Evolutionary conservation across 768 basidiomycete species (phyloP).

Genomic region (Chalciporus piperatus): DNA sequence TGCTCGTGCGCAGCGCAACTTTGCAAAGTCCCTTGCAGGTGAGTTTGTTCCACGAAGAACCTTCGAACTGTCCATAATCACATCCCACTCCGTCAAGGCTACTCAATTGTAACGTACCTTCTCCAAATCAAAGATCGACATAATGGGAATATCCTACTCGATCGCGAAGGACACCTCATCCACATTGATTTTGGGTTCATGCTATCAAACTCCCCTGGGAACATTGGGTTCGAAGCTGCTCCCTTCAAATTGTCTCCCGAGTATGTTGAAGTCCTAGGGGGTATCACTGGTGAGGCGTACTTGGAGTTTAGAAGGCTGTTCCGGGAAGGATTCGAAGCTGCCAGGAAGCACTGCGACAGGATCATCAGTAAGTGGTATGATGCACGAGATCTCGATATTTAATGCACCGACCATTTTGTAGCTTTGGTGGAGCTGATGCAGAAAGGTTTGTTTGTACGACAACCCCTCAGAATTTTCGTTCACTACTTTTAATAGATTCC

Average conservation of each 20-base stretch:
- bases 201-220: constrained; percentile 94
- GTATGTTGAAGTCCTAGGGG: constrained; percentile 95
- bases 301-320: constrained; percentile 84
- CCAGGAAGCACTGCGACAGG: constrained; percentile 93
- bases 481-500: constrained; percentile 55
- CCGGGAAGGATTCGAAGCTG: constrained; percentile 90
- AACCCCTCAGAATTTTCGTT: constrained; percentile 10
- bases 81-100: constrained; percentile 48
- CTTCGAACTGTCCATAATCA: not conserved
- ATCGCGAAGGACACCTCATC: constrained; percentile 90
- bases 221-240: constrained; percentile 98
- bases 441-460: constrained; percentile 55
- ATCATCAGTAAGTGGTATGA: constrained; percentile 69
- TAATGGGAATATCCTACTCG: constrained; percentile 96
- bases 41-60: constrained; percentile 7
- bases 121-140: constrained; percentile 98
- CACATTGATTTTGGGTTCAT: constrained; percentile 99
- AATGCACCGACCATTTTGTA: constrained; percentile 25
- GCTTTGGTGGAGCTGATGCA: constrained; percentile 97
- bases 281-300: constrained; percentile 71
- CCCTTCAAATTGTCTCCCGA: constrained; percentile 96
- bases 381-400: not conserved
- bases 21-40: constrained; percentile 90
- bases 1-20: constrained; percentile 86
- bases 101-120: constrained; percentile 93